Conservation (phyloP, 495 filamentous ascomycete species). For the Collariella sp. region DNA sequence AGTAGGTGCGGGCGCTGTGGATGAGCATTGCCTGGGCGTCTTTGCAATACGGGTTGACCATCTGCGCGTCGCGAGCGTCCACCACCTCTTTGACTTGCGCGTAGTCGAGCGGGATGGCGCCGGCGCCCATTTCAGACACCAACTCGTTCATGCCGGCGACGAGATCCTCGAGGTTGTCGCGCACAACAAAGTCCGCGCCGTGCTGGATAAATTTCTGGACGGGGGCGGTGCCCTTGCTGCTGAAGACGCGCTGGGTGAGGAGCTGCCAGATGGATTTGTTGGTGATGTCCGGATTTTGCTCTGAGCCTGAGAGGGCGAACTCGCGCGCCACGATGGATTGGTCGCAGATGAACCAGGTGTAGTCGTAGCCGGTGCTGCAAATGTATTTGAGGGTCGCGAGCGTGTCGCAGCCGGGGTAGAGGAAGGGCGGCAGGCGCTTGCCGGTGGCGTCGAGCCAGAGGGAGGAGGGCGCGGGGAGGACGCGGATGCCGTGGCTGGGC, state of each 20-base stretch:
- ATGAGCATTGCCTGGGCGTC: constrained; percentile 47
- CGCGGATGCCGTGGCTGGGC: constrained; percentile 45
- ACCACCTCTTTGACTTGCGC: constrained; percentile 32
- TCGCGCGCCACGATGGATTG: constrained; percentile 43
- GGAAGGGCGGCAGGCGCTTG: constrained; percentile 40
- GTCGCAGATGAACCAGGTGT: constrained; percentile 47
- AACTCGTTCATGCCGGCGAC: constrained; percentile 44
- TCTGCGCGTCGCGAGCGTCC: constrained; percentile 40
- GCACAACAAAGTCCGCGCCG: constrained; percentile 43
- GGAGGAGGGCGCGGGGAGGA: constrained; percentile 42
- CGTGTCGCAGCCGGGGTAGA: constrained; percentile 44
- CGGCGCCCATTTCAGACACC: constrained; percentile 16
- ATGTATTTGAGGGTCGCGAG: constrained; percentile 45
- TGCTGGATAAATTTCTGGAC: constrained; percentile 44
- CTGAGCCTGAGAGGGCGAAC: constrained; percentile 46
- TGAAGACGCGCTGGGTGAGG: constrained; percentile 37
- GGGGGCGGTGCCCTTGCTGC: constrained; percentile 36
- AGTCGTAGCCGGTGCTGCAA: constrained; percentile 45
- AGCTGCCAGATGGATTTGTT: constrained; percentile 41
- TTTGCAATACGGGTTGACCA: constrained; percentile 42
- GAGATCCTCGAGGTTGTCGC: constrained; percentile 38
- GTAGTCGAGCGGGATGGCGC: constrained; percentile 32
- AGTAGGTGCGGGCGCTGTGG: constrained; percentile 42
- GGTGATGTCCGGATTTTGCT: constrained; percentile 48
- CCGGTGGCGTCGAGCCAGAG: constrained; percentile 47